These are phyloP conservation scores for Rhodotorula kratochvilovae DNA, from an alignment of 768 basidiomycete species.

Conservation along the genomic window DNA sequence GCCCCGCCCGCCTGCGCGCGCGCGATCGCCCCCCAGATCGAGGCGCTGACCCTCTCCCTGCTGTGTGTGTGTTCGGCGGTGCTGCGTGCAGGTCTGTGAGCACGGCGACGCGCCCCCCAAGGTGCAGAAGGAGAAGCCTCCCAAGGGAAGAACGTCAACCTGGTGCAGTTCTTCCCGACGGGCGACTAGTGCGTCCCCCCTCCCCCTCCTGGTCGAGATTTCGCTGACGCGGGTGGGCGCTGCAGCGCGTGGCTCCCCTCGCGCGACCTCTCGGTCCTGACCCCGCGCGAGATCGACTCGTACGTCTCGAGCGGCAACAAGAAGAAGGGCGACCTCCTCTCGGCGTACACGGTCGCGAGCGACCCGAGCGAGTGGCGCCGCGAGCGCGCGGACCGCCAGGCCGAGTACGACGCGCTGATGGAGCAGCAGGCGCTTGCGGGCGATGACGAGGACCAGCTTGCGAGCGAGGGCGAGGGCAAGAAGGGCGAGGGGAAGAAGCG, in stretches of 20 bases:
- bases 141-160: constrained; percentile 68
- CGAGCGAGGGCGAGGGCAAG: constrained; percentile 8
- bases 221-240: too few species aligned
- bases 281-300: constrained; percentile 72
- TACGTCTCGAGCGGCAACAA: constrained; percentile 65
- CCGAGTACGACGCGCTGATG: constrained; percentile 59
- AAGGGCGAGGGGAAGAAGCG: constrained; percentile 50
- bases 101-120: constrained; percentile 59
- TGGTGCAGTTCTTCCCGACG: constrained; percentile 81
- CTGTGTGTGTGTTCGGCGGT: too few species aligned
- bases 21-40: neutral
- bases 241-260: constrained; percentile 75
- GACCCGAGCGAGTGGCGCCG: constrained; percentile 66
- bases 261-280: constrained; percentile 75
- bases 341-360: constrained; percentile 63
- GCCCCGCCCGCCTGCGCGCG: too few species aligned
- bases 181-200: constrained; percentile 76
- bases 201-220: constrained; percentile 30
- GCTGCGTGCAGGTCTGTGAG: constrained; percentile 65
- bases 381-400: constrained; percentile 51
- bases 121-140: constrained; percentile 65
- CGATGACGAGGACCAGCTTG: neutral
- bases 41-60: neutral
- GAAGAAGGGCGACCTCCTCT: constrained; percentile 70
- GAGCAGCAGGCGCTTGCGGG: constrained; percentile 21